phyloP scores from a whole-genome alignment of 768 basidiomycete genomes.

The Pleurotus pulmonarius region DNA sequence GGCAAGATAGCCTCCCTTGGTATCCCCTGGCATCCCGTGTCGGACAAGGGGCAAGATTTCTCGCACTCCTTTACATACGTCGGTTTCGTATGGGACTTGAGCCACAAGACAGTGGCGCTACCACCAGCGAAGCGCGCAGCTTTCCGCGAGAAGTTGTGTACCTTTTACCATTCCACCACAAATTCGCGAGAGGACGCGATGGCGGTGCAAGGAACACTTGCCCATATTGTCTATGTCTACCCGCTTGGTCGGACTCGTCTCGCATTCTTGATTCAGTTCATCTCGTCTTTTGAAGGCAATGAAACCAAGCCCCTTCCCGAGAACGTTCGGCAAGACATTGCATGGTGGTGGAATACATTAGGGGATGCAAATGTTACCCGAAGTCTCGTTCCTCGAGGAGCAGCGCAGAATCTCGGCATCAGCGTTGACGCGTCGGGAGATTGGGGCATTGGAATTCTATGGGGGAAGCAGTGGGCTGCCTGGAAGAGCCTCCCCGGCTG shows the following conservation, averaged over 20 bases:
- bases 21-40: conserved; percentile 18
- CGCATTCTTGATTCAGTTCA: not conserved
- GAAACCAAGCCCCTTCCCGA: not conserved
- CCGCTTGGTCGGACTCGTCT: not conserved
- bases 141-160: conserved; percentile 13
- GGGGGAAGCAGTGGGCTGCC: conserved; percentile 16
- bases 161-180: conserved; percentile 11
- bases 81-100: conserved; percentile 27
- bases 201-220: conserved; percentile 3
- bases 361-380: not conserved
- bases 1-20: conserved; percentile 13
- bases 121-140: conserved; percentile 22
- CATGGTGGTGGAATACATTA: conserved; percentile 9
- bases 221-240: conserved; percentile 7
- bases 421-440: conserved; percentile 24
- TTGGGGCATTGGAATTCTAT: conserved; percentile 24
- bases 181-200: not conserved
- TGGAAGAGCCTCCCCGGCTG: conserved; percentile 19
- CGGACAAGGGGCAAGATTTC: conserved; percentile 21
- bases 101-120: conserved; percentile 15
- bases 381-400: not conserved
- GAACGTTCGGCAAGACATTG: not conserved
- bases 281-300: not conserved
- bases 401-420: conserved; percentile 10
- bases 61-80: conserved; percentile 16